A percentile compares a stretch with the other conserved stretches of the same genome.
Evolutionary conservation across 768 basidiomycete species (phyloP).

Genomic region (Coprinellus micaceus): DNA sequence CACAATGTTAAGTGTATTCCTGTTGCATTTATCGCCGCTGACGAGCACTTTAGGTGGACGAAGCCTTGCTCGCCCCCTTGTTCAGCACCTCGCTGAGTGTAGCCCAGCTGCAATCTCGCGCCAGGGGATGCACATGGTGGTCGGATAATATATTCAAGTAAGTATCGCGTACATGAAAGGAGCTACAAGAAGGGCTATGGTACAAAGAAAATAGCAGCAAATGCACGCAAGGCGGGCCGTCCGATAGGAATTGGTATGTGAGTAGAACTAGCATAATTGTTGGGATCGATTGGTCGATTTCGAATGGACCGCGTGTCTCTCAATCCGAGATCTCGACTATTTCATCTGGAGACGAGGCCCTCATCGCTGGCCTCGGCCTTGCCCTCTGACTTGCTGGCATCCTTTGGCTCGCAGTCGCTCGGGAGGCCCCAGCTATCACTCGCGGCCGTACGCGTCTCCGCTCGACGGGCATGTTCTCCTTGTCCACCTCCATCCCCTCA

Average conservation of each 20-base stretch:
- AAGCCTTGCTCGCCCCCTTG: too few species aligned
- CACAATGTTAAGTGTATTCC: conserved; percentile 16
- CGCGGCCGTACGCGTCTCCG: conserved; percentile 48
- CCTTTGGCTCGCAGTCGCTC: conserved; percentile 2
- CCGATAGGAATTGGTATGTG: too few species aligned
- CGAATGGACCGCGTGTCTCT: not conserved
- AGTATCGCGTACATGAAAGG: too few species aligned
- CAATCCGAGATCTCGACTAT: conserved; percentile 57
- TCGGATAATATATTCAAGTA: too few species aligned
- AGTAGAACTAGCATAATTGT: too few species aligned
- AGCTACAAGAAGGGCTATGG: too few species aligned
- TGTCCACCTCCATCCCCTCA: conserved; percentile 34
- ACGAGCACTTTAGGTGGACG: conserved; percentile 8
- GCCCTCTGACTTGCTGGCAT: not conserved
- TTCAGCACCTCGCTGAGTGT: too few species aligned
- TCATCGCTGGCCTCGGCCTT: conserved; percentile 3
- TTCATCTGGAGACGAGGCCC: conserved; percentile 29
- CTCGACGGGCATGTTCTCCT: conserved; percentile 57
- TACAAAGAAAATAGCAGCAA: too few species aligned
- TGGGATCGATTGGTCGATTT: too few species aligned
- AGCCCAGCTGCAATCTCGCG: too few species aligned
- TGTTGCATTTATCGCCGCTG: conserved; percentile 12
- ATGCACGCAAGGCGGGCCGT: too few species aligned
- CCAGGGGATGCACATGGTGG: too few species aligned
- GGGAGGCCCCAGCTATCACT: conserved; percentile 18